phyloP scores from a whole-genome alignment of 73 alveolate species.

The Symbiodinium pilosum region DNA sequence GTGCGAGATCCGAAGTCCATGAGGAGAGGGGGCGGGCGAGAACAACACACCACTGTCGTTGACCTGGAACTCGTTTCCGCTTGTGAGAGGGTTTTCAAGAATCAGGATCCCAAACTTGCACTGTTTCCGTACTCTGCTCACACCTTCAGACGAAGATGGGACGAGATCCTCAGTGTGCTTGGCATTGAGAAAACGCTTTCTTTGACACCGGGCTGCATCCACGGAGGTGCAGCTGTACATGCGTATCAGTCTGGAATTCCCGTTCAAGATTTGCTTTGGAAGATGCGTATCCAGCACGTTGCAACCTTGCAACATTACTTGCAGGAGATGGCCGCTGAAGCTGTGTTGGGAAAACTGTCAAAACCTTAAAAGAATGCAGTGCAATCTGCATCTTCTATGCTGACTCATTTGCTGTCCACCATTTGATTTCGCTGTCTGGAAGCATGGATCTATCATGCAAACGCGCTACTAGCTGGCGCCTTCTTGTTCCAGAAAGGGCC shows the following conservation, averaged over 20 bases:
- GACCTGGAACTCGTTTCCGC: too few species aligned
- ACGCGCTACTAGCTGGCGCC: too few species aligned
- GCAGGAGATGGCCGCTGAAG: background rate
- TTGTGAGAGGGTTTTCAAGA: background rate
- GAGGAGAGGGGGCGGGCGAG: background rate
- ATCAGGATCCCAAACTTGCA: too few species aligned
- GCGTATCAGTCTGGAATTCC: background rate
- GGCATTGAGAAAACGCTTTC: background rate
- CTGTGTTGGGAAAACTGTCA: background rate
- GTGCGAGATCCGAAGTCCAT: background rate
- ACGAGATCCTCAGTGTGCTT: background rate
- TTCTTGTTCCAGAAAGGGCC: too few species aligned
- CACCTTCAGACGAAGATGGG: slow-evolving; percentile 36
- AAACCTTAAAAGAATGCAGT: background rate
- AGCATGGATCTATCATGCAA: too few species aligned
- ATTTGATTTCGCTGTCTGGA: too few species aligned
- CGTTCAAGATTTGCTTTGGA: background rate
- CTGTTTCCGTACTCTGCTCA: background rate
- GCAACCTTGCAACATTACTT: background rate
- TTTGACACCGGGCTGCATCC: background rate
- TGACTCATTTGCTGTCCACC: too few species aligned
- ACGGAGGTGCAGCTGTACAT: background rate
- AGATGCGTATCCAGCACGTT: background rate
- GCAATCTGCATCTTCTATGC: background rate
- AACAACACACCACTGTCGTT: background rate